Evolutionary conservation across 1,139 yeast genomes (phyloP), one percentile per base, ranked within the genome.

Genomic region (Arxiozyma heterogenica): DNA sequence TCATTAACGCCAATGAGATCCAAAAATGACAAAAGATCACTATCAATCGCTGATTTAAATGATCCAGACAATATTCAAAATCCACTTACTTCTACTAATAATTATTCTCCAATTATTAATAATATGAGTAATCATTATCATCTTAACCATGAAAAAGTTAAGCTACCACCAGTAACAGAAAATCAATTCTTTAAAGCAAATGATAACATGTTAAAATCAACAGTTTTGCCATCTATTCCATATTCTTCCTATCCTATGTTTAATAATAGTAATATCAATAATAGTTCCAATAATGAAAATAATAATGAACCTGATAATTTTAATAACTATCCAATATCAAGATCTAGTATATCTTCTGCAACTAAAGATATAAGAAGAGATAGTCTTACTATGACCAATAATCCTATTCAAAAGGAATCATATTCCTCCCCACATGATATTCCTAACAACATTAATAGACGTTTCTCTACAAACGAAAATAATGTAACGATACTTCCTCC

Each of bases 191-290:
- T 44, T 20, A 50, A 44, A 23, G 43, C 42, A n/a, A 22, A 23
- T 39, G 25, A 22, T n/a, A 41, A 39, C 41, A 50, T n/a, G 30
- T 43, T 38, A 38, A 38, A 23, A 18, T 23, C 43, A 20, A 41
- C 48, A 5, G 51, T 38, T 1, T 25, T 50, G 12, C 51, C 51
- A 22, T 47, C 51, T 23, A 21, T 42, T 21, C 53, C 50, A 30
- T 47, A 45, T 44, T 27, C 53, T 15, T 41, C 52, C 2, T 51
- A 48, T 25, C 53, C 53, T 15, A 30, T 45, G 22, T 45, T 39
- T 22, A 20, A 45, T 44, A 23, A 9, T 15, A 43, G 17, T 43
- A 43, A 27, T 43, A 43, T 2, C 30, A 44, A 17, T 44, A 44
- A 30, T 18, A 25, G 7, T 7, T 22, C 46, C 15, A 27, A n/a